These are phyloP conservation scores for Arxiozyma heterogenica DNA, from an alignment of 1,139 yeast species.

Conservation along the genomic window DNA sequence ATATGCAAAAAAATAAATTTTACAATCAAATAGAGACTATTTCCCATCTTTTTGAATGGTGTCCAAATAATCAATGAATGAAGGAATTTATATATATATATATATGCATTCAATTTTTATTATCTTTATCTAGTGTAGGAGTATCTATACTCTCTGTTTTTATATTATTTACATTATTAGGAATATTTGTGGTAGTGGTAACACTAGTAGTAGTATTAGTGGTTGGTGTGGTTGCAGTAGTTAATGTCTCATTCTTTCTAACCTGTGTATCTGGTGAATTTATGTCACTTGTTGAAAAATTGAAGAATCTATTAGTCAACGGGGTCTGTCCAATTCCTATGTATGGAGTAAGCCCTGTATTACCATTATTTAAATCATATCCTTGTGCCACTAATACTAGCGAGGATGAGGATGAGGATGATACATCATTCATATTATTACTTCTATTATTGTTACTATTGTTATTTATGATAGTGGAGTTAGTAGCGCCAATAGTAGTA, in stretches of 20 bases:
- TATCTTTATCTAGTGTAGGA: background rate
- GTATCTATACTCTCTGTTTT: background rate
- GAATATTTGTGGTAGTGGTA: background rate
- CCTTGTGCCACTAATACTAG: conserved; percentile 1
- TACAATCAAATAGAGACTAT: background rate
- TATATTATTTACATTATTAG: background rate
- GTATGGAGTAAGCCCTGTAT: conserved; percentile 28
- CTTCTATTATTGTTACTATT: background rate
- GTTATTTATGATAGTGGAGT: background rate
- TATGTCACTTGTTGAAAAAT: conserved; percentile 16
- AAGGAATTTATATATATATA: background rate
- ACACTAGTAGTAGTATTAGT: background rate
- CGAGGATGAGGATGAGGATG: background rate
- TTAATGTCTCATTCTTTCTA: background rate
- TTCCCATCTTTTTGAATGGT: background rate
- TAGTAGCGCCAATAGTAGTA: no score
- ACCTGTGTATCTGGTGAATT: conserved; percentile 3
- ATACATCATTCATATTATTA: background rate
- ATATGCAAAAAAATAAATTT: no score
- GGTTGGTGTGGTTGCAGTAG: background rate
- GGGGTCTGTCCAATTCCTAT: conserved; percentile 26
- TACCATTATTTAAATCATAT: conserved; percentile 15
- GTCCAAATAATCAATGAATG: background rate
- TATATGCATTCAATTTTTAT: background rate
- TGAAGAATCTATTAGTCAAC: conserved; percentile 22